A percentile compares a stretch with the other conserved stretches of the same genome.
phyloP scores from a whole-genome alignment of 805 yeast genomes.

The Kazachstania taianensis region DNA sequence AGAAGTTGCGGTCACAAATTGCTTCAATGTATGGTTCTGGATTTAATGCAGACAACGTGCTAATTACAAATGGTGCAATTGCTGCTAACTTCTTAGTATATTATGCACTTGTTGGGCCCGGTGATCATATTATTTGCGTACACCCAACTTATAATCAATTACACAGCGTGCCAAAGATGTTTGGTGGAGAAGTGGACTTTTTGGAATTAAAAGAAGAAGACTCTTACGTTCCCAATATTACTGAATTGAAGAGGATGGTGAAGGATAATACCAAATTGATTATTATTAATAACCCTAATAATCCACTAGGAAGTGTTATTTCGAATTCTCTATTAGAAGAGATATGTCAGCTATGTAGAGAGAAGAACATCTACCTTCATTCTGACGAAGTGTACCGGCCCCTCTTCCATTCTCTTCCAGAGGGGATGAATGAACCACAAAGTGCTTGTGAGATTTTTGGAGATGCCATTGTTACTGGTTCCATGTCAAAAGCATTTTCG shows the following conservation, averaged over 20 bases:
- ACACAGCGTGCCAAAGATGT: conserved; percentile 37
- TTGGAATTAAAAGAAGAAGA: conserved; percentile 29
- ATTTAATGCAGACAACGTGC: conserved; percentile 30
- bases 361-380: conserved; percentile 29
- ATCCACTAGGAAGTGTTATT: conserved; percentile 34
- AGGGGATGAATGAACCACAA: conserved; percentile 23
- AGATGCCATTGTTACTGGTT: conserved; percentile 38
- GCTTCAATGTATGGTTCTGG: conserved; percentile 29
- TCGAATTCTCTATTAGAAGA: conserved; percentile 25
- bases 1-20: conserved; percentile 30
- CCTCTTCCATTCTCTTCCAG: conserved; percentile 33
- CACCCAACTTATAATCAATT: conserved; percentile 45
- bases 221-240: conserved; percentile 31
- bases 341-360: conserved; percentile 33
- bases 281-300: conserved; percentile 42
- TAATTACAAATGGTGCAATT: conserved; percentile 46
- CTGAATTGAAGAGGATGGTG: conserved; percentile 26
- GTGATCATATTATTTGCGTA: conserved; percentile 39
- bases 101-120: conserved; percentile 35
- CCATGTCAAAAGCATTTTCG: conserved; percentile 45
- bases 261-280: conserved; percentile 34
- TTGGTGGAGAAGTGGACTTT: conserved; percentile 34
- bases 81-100: conserved; percentile 42
- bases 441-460: conserved; percentile 35
- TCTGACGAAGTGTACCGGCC: conserved; percentile 50